A percentile compares a stretch with the other conserved stretches of the same genome.
phyloP scores from a whole-genome alignment of 768 basidiomycete species.

The Amanita pallidorosea region DNA sequence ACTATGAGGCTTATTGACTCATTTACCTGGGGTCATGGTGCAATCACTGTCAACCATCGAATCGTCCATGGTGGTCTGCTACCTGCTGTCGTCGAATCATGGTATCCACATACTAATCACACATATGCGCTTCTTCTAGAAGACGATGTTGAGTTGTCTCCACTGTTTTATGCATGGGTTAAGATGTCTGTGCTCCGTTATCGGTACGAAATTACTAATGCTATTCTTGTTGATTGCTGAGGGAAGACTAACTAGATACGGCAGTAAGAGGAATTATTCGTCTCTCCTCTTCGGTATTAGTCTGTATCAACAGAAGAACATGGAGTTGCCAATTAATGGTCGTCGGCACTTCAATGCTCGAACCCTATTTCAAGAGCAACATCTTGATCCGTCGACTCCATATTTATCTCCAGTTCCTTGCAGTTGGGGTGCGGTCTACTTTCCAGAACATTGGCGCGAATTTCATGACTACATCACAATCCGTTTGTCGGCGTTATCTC shows the following conservation, averaged over 20 bases:
- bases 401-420: conserved; percentile 85
- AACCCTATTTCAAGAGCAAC: conserved; percentile 33
- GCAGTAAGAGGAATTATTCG: conserved; percentile 25
- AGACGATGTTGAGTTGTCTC: conserved; percentile 81
- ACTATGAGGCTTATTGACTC: conserved; percentile 43
- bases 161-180: conserved; percentile 76
- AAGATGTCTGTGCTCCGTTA: conserved; percentile 76
- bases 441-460: conserved; percentile 81
- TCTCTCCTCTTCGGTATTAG: conserved; percentile 66
- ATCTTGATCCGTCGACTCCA: conserved; percentile 42
- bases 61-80: conserved; percentile 73
- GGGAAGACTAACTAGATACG: conserved; percentile 36
- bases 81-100: conserved; percentile 79
- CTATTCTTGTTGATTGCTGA: background rate
- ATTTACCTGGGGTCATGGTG: conserved; percentile 52
- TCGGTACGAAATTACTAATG: conserved; percentile 29
- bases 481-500: conserved; percentile 47
- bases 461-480: conserved; percentile 68
- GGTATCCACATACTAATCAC: conserved; percentile 70
- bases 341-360: conserved; percentile 61
- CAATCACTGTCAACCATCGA: conserved; percentile 54
- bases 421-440: conserved; percentile 89
- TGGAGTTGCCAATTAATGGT: conserved; percentile 62
- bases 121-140: conserved; percentile 75
- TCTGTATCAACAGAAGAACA: conserved; percentile 77